Base-by-base conservation (phyloP, 169 alveolate genomes). In the Blepharisma undulans region DNA sequence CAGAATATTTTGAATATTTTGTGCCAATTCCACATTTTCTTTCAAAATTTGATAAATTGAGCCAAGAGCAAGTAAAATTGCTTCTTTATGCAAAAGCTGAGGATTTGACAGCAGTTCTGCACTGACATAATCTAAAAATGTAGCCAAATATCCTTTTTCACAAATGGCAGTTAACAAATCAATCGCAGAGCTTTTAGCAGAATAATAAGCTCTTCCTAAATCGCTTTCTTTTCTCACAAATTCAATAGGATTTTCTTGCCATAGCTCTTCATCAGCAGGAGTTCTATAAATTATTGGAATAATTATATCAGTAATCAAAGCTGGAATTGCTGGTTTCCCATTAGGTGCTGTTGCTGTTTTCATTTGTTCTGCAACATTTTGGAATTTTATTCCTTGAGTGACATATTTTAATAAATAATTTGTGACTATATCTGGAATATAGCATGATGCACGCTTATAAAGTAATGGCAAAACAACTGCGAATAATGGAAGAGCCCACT, bases 1-100 rank as follows among this genome's bases (percentile, higher is more conserved):
- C 66, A 95, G 72, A 72, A 93, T 48, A 25, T 91, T 78, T 81
- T 93, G 48, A 36, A 84, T 29, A 14, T 84, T 25, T 84, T 33
- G 29, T 4, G 27, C 30, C 18, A n/a, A 36, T 22, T 84, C 32
- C 60, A 32, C 34, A 32, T 79, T n/a, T 36, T 84, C 36, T 16
- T 32, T 33, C 10, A 84, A n/a, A n/a, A 36, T 33, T 59, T 84
- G 33, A 22, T 22, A 21, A 8, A 84, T n/a, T n/a, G 79, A 48
- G 16, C 89, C 89, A 21, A 84, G 36, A 19, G 36, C 36, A 36
- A 84, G 78, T 12, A 84, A 22, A 21, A 84, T 25, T 1, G 89
- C 89, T 33, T 84, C 89, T 60, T 84, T 84, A 4, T 59, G 79
- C 10, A 84, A 77, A n/a, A 60, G 32, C 10, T 84, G 34, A 32